These are phyloP conservation scores for Truncatella angustata DNA, from an alignment of 2,329 filamentous ascomycete species.

Conservation along the genomic window DNA sequence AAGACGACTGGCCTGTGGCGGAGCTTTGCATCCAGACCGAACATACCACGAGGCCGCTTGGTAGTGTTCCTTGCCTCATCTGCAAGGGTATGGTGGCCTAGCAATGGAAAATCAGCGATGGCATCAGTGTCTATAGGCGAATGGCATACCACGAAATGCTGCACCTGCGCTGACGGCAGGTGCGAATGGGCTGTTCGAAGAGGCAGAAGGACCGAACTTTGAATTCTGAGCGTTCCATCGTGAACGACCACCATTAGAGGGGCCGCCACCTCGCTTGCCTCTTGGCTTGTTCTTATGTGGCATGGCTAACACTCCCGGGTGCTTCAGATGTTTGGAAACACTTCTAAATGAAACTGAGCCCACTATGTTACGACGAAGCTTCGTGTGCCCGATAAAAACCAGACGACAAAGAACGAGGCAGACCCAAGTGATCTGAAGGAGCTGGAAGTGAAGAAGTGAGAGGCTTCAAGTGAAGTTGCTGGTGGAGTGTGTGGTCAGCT, in stretches of 20 bases:
- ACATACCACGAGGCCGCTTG: slow-evolving; percentile 40
- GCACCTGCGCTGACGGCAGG: not conserved
- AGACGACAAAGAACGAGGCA: too few relatives aligned
- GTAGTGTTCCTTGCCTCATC: slow-evolving; percentile 52
- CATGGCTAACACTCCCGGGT: not conserved
- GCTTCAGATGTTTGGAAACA: too few relatives aligned
- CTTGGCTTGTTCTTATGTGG: slow-evolving; percentile 2
- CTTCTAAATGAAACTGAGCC: too few relatives aligned
- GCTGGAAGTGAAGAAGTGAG: too few relatives aligned
- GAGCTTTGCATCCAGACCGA: slow-evolving; percentile 39
- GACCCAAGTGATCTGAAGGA: too few relatives aligned
- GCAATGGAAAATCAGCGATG: slow-evolving; percentile 21
- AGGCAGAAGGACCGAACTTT: not conserved
- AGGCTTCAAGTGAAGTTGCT: not conserved
- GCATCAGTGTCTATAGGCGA: not conserved
- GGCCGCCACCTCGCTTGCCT: slow-evolving; percentile 2
- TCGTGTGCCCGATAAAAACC: too few relatives aligned
- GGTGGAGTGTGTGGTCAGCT: not conserved
- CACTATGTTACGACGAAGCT: too few relatives aligned
- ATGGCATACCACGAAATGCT: not conserved
- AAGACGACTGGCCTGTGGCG: slow-evolving; percentile 50
- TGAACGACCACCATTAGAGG: not conserved
- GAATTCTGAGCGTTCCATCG: not conserved
- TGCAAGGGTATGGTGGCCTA: slow-evolving; percentile 40
- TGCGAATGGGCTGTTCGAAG: not conserved